Evolutionary conservation across 805 yeast genomes (phyloP).

Genomic region (Pichia thaimueangensis): DNA sequence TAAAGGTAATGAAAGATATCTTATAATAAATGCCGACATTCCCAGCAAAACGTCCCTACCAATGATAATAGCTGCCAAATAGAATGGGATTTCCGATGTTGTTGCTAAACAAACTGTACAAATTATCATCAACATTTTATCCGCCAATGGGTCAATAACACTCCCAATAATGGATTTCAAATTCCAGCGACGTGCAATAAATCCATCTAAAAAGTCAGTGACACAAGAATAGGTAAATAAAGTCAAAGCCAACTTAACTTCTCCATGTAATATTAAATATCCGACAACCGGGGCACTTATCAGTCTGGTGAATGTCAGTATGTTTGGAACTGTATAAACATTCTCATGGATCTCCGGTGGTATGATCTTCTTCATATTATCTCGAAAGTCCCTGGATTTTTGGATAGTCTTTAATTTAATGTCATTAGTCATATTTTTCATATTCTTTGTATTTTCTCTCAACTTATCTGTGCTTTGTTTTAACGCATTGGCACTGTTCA

Average conservation of each 20-base stretch:
- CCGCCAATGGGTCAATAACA: conserved; percentile 92
- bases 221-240: conserved; percentile 80
- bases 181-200: conserved; percentile 74
- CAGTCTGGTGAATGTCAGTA: conserved; percentile 77
- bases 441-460: conserved; percentile 5
- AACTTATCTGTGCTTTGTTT: conserved; percentile 2
- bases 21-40: conserved; percentile 59
- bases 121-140: conserved; percentile 80
- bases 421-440: conserved; percentile 9
- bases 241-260: conserved; percentile 58
- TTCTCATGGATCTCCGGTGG: conserved; percentile 43
- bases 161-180: conserved; percentile 81
- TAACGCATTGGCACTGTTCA: conserved; percentile 10
- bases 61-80: conserved; percentile 60
- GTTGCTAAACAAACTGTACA: conserved; percentile 74
- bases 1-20: conserved; percentile 67
- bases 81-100: conserved; percentile 62
- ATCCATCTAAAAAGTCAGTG: conserved; percentile 91
- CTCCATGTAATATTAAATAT: conserved; percentile 59
- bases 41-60: conserved; percentile 80
- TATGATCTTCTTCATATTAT: conserved; percentile 28
- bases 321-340: conserved; percentile 79
- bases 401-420: not conserved
- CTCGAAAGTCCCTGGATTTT: conserved; percentile 14
- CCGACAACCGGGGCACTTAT: conserved; percentile 81